A percentile compares a stretch with the other conserved stretches of the same genome.
These are phyloP conservation scores for Backusella circina DNA, from an alignment of 192 early-diverging fungal genomes.

Conservation along the genomic window DNA sequence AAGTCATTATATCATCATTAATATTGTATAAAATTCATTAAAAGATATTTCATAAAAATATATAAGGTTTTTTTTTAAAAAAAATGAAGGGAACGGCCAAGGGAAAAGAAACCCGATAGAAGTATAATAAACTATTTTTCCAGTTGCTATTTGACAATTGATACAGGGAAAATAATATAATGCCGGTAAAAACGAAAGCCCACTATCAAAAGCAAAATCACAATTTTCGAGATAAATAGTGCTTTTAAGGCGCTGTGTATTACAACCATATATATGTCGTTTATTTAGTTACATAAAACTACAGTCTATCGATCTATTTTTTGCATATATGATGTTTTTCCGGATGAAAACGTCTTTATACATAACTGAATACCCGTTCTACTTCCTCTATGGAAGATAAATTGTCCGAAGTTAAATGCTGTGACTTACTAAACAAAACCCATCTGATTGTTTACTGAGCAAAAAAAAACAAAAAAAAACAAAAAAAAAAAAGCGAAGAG, in stretches of 20 bases:
- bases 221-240: background rate
- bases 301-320: background rate
- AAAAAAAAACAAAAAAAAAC: no score
- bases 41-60: background rate
- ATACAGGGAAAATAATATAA: background rate
- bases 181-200: background rate
- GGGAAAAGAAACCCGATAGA: background rate
- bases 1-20: background rate
- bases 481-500: background rate
- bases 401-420: background rate
- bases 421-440: background rate
- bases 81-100: background rate
- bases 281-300: background rate
- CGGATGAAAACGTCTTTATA: background rate
- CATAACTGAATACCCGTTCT: background rate
- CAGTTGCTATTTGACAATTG: background rate
- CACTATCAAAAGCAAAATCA: background rate
- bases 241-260: background rate
- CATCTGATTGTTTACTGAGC: background rate
- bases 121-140: background rate
- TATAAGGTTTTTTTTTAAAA: background rate
- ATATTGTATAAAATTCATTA: background rate
- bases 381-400: background rate
- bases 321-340: background rate
- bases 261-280: background rate